Evolutionary conservation across 169 alveolate genomes (phyloP).

Genomic region (Babesia caballi): DNA sequence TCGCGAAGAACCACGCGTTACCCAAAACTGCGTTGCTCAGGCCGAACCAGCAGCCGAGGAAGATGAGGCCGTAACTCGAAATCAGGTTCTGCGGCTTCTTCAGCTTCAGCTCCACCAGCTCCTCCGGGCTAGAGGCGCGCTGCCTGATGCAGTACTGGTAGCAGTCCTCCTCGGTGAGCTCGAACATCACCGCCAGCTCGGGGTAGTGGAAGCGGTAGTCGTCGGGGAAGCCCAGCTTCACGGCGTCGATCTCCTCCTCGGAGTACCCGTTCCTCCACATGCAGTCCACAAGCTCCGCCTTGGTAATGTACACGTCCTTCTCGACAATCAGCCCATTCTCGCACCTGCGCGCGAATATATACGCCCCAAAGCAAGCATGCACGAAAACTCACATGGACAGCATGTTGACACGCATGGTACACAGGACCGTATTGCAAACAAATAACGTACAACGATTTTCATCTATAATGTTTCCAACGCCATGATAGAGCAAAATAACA

Average conservation of each 20-base stretch:
- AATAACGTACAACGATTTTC: too few relatives aligned
- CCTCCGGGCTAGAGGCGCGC: conserved; percentile 81
- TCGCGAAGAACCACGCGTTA: conserved; percentile 85
- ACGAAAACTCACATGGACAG: too few relatives aligned
- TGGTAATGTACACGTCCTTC: conserved; percentile 82
- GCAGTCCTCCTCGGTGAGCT: conserved; percentile 81
- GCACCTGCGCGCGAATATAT: conserved; percentile 77
- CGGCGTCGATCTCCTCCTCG: conserved; percentile 81
- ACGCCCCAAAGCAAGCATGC: too few relatives aligned
- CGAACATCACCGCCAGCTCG: conserved; percentile 80
- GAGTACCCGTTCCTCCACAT: conserved; percentile 83
- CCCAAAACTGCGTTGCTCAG: conserved; percentile 80
- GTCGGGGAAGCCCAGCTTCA: conserved; percentile 79
- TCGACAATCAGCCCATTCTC: conserved; percentile 84
- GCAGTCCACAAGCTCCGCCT: conserved; percentile 76
- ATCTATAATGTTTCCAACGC: too few relatives aligned
- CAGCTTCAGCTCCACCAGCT: conserved; percentile 76
- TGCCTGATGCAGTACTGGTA: conserved; percentile 80
- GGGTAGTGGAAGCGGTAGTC: conserved; percentile 85
- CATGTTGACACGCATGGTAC: too few relatives aligned
- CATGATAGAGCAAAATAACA: too few relatives aligned
- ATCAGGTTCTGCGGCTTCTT: conserved; percentile 74
- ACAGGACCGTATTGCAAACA: too few relatives aligned
- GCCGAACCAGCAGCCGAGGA: conserved; percentile 84
- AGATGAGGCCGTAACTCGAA: conserved; percentile 82